phyloP scores from a whole-genome alignment of 495 filamentous ascomycete species.

The Aspergillus cristatus region DNA sequence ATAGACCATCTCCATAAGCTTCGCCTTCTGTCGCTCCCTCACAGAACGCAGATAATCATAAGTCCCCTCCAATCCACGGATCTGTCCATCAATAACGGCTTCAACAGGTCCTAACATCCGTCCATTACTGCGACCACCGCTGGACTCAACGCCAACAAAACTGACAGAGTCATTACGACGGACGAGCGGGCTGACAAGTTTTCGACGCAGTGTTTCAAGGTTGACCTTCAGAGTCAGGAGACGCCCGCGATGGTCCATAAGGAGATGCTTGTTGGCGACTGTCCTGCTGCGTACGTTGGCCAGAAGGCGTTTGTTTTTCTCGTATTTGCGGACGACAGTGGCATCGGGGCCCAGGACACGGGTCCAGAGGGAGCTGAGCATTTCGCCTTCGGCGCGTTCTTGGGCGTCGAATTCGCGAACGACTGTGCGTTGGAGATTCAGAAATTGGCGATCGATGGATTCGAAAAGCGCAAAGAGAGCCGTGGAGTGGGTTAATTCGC shows the following conservation, averaged over 20 bases:
- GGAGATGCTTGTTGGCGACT: slow-evolving; percentile 71
- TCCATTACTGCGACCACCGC: slow-evolving; percentile 28
- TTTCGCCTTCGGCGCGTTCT: slow-evolving; percentile 65
- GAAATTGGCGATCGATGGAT: slow-evolving; percentile 76
- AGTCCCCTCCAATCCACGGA: slow-evolving; percentile 67
- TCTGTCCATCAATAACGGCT: slow-evolving; percentile 67
- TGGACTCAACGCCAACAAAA: slow-evolving; percentile 28
- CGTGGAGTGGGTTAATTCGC: slow-evolving; percentile 66
- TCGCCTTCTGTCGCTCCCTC: slow-evolving; percentile 69
- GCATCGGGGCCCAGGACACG: slow-evolving; percentile 67
- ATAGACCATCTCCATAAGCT: slow-evolving; percentile 72
- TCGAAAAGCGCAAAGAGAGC: slow-evolving; percentile 78
- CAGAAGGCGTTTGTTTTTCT: slow-evolving; percentile 71
- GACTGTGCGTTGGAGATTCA: slow-evolving; percentile 79
- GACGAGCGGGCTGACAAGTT: slow-evolving; percentile 73
- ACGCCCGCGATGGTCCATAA: slow-evolving; percentile 75
- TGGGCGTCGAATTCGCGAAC: slow-evolving; percentile 72
- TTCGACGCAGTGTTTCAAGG: slow-evolving; percentile 65
- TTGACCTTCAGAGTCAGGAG: slow-evolving; percentile 70
- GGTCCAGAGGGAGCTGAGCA: slow-evolving; percentile 79
- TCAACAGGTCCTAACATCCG: slow-evolving; percentile 49
- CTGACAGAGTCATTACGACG: slow-evolving; percentile 49
- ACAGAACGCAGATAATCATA: slow-evolving; percentile 64
- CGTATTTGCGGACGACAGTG: slow-evolving; percentile 68
- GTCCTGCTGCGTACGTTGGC: slow-evolving; percentile 70